These are phyloP conservation scores for Citeromyces nyonsensis DNA, from an alignment of 805 yeast genomes.

Conservation along the genomic window DNA sequence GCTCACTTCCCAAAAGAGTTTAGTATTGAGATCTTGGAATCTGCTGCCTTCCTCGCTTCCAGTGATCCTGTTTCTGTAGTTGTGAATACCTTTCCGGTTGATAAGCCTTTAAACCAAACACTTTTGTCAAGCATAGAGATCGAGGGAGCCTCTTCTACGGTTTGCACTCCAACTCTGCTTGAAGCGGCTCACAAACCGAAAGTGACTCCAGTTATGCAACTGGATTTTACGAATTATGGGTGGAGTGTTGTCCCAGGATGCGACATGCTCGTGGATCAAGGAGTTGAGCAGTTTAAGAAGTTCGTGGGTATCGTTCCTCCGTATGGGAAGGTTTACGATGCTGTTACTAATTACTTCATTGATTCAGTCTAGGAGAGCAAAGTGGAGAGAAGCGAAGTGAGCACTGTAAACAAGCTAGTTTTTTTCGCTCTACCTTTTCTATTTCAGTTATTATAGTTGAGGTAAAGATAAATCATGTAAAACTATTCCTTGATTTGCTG, in stretches of 20 bases:
- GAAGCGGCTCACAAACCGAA: conserved; percentile 95
- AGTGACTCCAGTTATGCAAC: conserved; percentile 71
- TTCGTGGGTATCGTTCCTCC: conserved; percentile 65
- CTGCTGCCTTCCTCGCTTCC: conserved; percentile 20
- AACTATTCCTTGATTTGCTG: no score
- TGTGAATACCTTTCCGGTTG: conserved; percentile 79
- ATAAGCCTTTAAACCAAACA: conserved; percentile 42
- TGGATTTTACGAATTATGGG: conserved; percentile 43
- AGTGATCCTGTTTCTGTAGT: conserved; percentile 38
- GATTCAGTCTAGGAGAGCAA: no score
- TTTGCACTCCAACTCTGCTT: conserved; percentile 38
- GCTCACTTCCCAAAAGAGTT: conserved; percentile 41
- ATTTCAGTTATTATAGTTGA: no score
- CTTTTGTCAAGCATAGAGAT: conserved; percentile 34
- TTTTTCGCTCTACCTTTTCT: no score
- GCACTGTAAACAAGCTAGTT: no score
- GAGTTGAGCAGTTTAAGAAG: conserved; percentile 67
- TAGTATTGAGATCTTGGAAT: conserved; percentile 41
- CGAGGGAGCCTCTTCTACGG: conserved; percentile 11
- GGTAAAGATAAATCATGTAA: no score
- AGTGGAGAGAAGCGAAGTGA: no score
- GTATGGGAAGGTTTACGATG: conserved; percentile 41
- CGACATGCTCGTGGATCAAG: conserved; percentile 88
- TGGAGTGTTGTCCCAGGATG: conserved; percentile 89
- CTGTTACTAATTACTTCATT: conserved; percentile 31